Percentiles rank a stretch among this genome's conserved stretches.
Conservation (phyloP, 2,329 filamentous ascomycete species). For the Aspergillus ruber region DNA sequence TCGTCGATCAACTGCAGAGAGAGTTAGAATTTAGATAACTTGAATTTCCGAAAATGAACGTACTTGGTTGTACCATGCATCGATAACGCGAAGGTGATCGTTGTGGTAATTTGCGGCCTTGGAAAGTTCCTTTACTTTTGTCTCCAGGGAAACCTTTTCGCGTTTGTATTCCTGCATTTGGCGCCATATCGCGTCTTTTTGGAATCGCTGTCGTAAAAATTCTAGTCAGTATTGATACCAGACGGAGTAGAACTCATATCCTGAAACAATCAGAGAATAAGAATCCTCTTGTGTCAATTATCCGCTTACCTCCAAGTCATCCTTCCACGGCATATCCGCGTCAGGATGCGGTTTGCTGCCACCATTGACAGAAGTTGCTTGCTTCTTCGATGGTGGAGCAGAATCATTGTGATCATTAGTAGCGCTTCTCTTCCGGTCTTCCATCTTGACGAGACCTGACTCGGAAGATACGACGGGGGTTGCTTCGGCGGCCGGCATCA, state of each 20-base stretch:
- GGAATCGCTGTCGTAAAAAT: constrained; percentile 59
- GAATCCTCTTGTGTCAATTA: too few relatives aligned
- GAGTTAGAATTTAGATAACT: constrained; percentile 7
- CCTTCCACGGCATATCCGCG: constrained; percentile 63
- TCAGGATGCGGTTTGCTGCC: constrained; percentile 57
- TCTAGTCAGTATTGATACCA: constrained; percentile 28
- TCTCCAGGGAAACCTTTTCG: constrained; percentile 74
- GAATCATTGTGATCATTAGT: constrained; percentile 72
- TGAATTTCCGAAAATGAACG: constrained; percentile 22
- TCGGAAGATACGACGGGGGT: constrained; percentile 69
- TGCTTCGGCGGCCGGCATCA: constrained; percentile 82
- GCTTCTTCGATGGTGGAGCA: constrained; percentile 84
- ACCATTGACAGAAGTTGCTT: constrained; percentile 72
- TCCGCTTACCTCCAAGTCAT: constrained; percentile 64
- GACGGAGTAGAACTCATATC: constrained; percentile 7
- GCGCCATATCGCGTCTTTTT: constrained; percentile 93
- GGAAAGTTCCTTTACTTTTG: constrained; percentile 70
- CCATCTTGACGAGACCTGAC: constrained; percentile 83
- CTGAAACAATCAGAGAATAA: too few relatives aligned
- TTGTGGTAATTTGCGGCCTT: constrained; percentile 78
- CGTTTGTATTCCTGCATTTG: constrained; percentile 98
- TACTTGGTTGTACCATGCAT: constrained; percentile 93
- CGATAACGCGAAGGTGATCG: constrained; percentile 83
- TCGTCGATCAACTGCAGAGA: constrained; percentile 37
- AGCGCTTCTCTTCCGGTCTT: constrained; percentile 96